Evolutionary conservation across 768 basidiomycete genomes (phyloP).

Genomic region (Solioccasus polychromus): DNA sequence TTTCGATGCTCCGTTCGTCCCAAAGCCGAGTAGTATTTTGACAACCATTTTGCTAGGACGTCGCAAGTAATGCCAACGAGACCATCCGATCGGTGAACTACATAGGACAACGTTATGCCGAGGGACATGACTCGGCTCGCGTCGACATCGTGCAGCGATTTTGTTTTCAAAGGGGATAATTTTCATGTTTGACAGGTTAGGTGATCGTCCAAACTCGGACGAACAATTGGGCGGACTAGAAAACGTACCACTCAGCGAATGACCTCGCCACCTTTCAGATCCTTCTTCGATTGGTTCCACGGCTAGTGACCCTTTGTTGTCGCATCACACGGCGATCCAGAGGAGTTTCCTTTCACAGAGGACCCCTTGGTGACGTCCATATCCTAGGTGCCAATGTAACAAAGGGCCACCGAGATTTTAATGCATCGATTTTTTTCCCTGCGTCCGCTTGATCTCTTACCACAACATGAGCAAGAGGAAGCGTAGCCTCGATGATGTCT

Average conservation of each 20-base stretch:
- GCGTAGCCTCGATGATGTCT: constrained; percentile 33
- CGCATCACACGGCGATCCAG: constrained; percentile 7
- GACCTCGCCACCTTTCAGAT: constrained; percentile 1
- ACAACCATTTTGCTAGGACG: too few species aligned
- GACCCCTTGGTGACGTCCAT: constrained; percentile 11
- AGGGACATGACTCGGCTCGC: constrained; percentile 1
- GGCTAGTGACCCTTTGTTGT: constrained; percentile 22
- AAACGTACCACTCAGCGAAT: constrained; percentile 20
- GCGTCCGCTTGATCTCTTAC: constrained; percentile 13
- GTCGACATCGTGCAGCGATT: not conserved
- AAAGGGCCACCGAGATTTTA: constrained; percentile 17
- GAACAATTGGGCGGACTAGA: constrained; percentile 28
- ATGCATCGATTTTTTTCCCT: constrained; percentile 1
- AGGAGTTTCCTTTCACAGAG: constrained; percentile 13
- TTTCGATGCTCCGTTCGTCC: too few species aligned
- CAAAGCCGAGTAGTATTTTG: too few species aligned
- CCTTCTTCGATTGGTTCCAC: constrained; percentile 5
- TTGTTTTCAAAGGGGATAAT: constrained; percentile 9
- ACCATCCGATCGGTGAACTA: constrained; percentile 8
- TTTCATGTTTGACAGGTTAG: constrained; percentile 7
- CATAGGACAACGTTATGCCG: constrained; percentile 5
- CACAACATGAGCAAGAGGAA: constrained; percentile 23
- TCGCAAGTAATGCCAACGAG: too few species aligned
- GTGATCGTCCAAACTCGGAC: constrained; percentile 12
- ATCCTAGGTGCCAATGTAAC: constrained; percentile 5